Evolutionary conservation across 768 basidiomycete species (phyloP).

Genomic region (Antrodiella citrinella): DNA sequence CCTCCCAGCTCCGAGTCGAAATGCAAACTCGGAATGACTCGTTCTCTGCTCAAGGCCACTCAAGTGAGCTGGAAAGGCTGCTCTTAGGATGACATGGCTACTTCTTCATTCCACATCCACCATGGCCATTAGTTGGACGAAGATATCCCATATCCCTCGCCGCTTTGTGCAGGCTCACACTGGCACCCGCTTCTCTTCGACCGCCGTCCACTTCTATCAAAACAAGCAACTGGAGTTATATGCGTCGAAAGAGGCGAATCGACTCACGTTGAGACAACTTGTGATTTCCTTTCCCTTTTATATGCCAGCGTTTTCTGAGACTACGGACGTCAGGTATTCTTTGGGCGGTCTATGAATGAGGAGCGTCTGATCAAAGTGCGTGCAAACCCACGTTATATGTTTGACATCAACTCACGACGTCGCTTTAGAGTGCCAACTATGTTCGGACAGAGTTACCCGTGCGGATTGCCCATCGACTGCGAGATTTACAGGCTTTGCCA

Average conservation of each 20-base stretch:
- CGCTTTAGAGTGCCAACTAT: slow-evolving; percentile 73
- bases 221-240: slow-evolving; percentile 77
- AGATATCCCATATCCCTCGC: background rate
- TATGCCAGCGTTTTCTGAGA: slow-evolving; percentile 6
- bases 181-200: slow-evolving; percentile 7
- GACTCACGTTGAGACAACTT: slow-evolving; percentile 71
- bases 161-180: background rate
- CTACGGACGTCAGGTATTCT: slow-evolving; percentile 74
- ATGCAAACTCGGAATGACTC: too few relatives aligned
- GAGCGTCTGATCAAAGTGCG: slow-evolving; percentile 69
- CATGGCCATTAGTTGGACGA: slow-evolving; percentile 1
- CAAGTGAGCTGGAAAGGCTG: slow-evolving; percentile 6
- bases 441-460: slow-evolving; percentile 85
- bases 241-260: slow-evolving; percentile 64
- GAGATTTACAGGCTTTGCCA: slow-evolving; percentile 80
- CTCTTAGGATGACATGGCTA: slow-evolving; percentile 11
- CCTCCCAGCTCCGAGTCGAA: too few relatives aligned
- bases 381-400: background rate
- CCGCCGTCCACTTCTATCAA: slow-evolving; percentile 54
- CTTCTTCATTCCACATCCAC: background rate
- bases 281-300: slow-evolving; percentile 33
- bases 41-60: background rate
- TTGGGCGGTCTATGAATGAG: slow-evolving; percentile 74
- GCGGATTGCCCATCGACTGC: slow-evolving; percentile 78
- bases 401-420: background rate